Base-by-base conservation (phyloP, 441 rosid species). In the Populus tomentosa region DNA sequence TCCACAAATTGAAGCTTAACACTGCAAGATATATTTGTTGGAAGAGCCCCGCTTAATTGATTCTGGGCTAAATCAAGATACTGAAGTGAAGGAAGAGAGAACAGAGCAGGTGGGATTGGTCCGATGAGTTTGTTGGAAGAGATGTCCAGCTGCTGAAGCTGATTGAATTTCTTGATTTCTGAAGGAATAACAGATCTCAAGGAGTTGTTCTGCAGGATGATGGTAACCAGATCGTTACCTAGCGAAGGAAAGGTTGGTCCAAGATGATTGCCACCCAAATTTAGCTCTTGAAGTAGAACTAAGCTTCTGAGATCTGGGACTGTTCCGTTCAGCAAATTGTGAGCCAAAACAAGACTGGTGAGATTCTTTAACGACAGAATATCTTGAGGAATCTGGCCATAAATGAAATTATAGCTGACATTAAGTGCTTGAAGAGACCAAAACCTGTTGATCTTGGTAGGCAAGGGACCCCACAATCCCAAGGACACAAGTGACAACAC, bases 391-490 rank as follows among this genome's bases (percentile, higher is more conserved):
- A 95, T 86, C 72, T 70, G 72, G 24, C 94, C 96, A 8, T 86
- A 79, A 70, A 95, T 88, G 89, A 84, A 92, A 83, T 95, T 95
- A n/a, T 92, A 92, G 82, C 89, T 90, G 77, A 91, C 67, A 78
- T 95, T 90, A 20, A 95, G 85, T 67, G 80, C 82, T 62, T 83
- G 64, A 33, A 95, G 93, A 2, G 91, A 84, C 79, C 80, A 70
- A 73, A 93, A 67, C 68, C 92, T 85, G 82, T 80, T 79, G 81
- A 86, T 75, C 46, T 91, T 86, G 24, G 86, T 79, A 76, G 98
- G 90, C 20, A 95, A 81, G 10, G 89, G 84, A 79, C 99, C 97
- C 91, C 97, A 87, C 36, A 95, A 76, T 13, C 97, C 99, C 26
- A 92, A 80, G 1, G 94, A 90, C 56, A 92, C 89, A 20, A 94